phyloP scores from a whole-genome alignment of 371 early-diverging fungal species.

The Rhizopus arrhizus region DNA sequence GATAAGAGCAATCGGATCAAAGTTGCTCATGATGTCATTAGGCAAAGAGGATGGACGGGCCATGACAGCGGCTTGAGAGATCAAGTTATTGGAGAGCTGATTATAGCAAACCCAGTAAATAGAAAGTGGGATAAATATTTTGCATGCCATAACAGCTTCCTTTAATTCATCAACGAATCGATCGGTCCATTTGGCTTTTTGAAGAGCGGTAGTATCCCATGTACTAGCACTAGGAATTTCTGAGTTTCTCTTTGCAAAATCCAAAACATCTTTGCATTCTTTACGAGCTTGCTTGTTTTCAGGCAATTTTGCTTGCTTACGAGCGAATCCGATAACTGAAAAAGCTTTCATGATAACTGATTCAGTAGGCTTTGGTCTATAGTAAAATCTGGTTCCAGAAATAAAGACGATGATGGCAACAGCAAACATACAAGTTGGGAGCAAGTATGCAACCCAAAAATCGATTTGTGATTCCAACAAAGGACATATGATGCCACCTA shows the following conservation, averaged over 20 bases:
- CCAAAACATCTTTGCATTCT: constrained; percentile 34
- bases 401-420: constrained; percentile 61
- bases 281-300: constrained; percentile 37
- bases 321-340: constrained; percentile 50
- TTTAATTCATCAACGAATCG: constrained; percentile 68
- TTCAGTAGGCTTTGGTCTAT: constrained; percentile 58
- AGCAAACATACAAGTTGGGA: constrained; percentile 69
- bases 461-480: constrained; percentile 42
- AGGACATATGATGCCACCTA: constrained; percentile 64
- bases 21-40: constrained; percentile 60
- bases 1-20: constrained; percentile 71
- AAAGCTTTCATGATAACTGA: constrained; percentile 58
- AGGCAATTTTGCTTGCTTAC: constrained; percentile 34
- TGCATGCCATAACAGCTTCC: constrained; percentile 65
- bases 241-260: constrained; percentile 57
- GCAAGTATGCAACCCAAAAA: constrained; percentile 60
- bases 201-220: constrained; percentile 52
- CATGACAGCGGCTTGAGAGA: constrained; percentile 72
- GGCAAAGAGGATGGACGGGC: constrained; percentile 54
- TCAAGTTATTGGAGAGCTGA: constrained; percentile 70
- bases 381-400: constrained; percentile 56
- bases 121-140: constrained; percentile 67
- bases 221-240: constrained; percentile 36
- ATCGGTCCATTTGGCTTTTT: constrained; percentile 56
- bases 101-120: constrained; percentile 79